A percentile compares a stretch with the other conserved stretches of the same genome.
Conservation (phyloP, 495 filamentous ascomycete genomes). For the Chaetomidium leptoderma region DNA sequence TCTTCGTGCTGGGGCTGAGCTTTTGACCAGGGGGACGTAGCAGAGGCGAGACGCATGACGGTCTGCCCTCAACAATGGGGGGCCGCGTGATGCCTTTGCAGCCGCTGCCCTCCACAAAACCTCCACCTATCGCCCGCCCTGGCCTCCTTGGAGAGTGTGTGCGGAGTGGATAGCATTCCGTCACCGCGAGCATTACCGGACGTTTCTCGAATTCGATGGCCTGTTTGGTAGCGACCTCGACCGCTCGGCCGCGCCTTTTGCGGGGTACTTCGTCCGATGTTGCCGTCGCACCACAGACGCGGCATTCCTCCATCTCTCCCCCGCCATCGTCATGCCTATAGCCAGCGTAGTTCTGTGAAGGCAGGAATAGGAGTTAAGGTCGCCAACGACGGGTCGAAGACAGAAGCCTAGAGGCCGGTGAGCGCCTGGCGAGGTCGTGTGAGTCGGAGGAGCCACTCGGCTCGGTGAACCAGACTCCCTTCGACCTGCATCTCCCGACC, state of each 20-base stretch:
- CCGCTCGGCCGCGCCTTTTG: conserved; percentile 3
- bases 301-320: conserved; percentile 17
- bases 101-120: conserved; percentile 20
- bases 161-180: background rate
- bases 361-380: background rate
- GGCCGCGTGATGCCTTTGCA: conserved; percentile 32
- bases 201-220: background rate
- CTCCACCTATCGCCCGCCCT: background rate
- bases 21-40: background rate
- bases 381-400: background rate
- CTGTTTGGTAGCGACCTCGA: conserved; percentile 10
- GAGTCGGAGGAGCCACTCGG: conserved; percentile 16
- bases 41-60: conserved; percentile 14
- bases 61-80: conserved; percentile 20
- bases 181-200: background rate
- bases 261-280: conserved; percentile 1
- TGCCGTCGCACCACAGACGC: conserved; percentile 30
- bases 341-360: conserved; percentile 7
- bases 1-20: conserved; percentile 3
- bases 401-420: conserved; percentile 12
- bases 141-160: background rate
- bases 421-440: conserved; percentile 16
- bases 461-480: conserved; percentile 22
- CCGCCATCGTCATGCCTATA: background rate
- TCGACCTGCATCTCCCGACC: conserved; percentile 25